Evolutionary conservation across 768 basidiomycete genomes (phyloP).

Genomic region (Tylopilus subfusipes): DNA sequence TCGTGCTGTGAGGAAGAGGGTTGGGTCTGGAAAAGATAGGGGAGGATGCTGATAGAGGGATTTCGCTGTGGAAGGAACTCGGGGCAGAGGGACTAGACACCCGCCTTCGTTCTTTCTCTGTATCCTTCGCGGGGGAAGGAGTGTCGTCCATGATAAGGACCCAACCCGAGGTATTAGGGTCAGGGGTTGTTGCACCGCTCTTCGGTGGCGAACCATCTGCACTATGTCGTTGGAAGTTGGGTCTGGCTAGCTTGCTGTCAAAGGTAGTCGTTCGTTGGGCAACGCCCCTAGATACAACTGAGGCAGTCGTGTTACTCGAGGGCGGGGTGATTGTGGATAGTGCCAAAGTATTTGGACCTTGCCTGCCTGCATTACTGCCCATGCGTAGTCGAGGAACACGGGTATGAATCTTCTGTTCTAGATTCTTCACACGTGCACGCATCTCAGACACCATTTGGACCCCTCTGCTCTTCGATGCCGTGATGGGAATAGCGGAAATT

Average conservation of each 20-base stretch:
- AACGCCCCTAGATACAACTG: slow-evolving; percentile 22
- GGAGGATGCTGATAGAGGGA: slow-evolving; percentile 45
- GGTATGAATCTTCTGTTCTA: slow-evolving; percentile 86
- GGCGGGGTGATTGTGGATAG: slow-evolving; percentile 33
- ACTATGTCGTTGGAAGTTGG: slow-evolving; percentile 39
- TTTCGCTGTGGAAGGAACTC: slow-evolving; percentile 47
- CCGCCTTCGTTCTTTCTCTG: slow-evolving; percentile 54
- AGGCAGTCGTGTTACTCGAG: slow-evolving; percentile 38
- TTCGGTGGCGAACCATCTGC: slow-evolving; percentile 44
- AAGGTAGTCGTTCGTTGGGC: slow-evolving; percentile 15
- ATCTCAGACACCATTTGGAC: slow-evolving; percentile 93
- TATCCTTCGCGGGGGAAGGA: slow-evolving; percentile 61
- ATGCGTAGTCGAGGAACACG: slow-evolving; percentile 81
- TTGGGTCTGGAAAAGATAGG: slow-evolving; percentile 43
- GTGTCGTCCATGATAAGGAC: slow-evolving; percentile 89
- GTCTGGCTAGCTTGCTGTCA: slow-evolving; percentile 23
- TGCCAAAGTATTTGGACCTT: slow-evolving; percentile 39
- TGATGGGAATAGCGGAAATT: slow-evolving; percentile 33
- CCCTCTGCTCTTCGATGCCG: slow-evolving; percentile 69
- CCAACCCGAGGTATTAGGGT: slow-evolving; percentile 73
- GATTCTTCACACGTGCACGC: slow-evolving; percentile 75
- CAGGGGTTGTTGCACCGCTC: slow-evolving; percentile 37
- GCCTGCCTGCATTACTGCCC: slow-evolving; percentile 66
- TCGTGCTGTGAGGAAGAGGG: slow-evolving; percentile 41
- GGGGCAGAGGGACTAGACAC: slow-evolving; percentile 60